Conservation (phyloP, 352 stramenopile genomes). For the Phytophthora tentaculata region DNA sequence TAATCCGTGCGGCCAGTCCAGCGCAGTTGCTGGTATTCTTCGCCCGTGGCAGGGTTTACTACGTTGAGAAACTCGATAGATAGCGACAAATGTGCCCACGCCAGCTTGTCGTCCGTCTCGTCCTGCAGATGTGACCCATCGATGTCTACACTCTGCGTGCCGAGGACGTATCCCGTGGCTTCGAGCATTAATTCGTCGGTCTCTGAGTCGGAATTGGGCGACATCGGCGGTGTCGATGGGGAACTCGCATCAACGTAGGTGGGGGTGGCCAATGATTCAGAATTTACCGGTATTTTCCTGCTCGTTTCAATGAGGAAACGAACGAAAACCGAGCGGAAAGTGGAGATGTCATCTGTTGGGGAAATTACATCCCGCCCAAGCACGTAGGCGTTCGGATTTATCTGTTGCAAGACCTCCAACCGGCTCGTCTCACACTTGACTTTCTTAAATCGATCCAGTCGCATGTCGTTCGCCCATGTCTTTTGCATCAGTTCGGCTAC, state of each 20-base stretch:
- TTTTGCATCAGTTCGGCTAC: constrained; percentile 43
- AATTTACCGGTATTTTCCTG: constrained; percentile 18
- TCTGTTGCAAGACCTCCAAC: constrained; percentile 48
- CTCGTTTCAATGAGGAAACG: constrained; percentile 47
- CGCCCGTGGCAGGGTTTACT: constrained; percentile 34
- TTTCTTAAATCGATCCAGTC: constrained; percentile 47
- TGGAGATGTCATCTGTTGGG: constrained; percentile 33
- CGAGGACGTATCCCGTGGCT: constrained; percentile 48
- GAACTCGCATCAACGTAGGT: constrained; percentile 31
- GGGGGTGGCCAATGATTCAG: constrained; percentile 17
- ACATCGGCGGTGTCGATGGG: constrained; percentile 22
- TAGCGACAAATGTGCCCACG: constrained; percentile 53
- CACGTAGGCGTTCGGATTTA: constrained; percentile 47
- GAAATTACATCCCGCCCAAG: constrained; percentile 52
- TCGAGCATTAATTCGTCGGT: constrained; percentile 27
- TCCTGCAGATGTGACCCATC: constrained; percentile 27
- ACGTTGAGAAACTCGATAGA: constrained; percentile 54
- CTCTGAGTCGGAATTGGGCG: constrained; percentile 21
- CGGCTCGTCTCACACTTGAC: constrained; percentile 55
- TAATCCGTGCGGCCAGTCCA: constrained; percentile 61
- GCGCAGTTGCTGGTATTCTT: constrained; percentile 46
- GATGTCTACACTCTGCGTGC: constrained; percentile 52
- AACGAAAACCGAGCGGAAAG: constrained; percentile 52
- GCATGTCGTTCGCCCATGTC: constrained; percentile 50
- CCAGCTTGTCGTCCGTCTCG: constrained; percentile 28